A percentile compares a stretch with the other conserved stretches of the same genome.
Evolutionary conservation across 352 stramenopile species (phyloP).

Genomic region (Phytophthora citrophthora): DNA sequence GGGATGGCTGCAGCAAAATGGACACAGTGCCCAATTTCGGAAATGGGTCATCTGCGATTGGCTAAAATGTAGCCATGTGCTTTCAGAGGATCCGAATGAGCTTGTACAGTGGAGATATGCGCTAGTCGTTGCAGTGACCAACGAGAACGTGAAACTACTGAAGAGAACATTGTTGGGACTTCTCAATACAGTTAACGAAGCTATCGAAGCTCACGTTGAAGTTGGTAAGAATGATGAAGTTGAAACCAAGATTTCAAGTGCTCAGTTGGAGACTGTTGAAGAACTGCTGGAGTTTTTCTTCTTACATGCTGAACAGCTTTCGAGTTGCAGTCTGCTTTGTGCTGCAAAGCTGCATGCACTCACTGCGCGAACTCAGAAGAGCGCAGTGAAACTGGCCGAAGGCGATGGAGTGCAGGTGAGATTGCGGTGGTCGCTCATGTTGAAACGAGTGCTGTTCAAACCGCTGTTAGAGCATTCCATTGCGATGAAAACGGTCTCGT

Average conservation of each 20-base stretch:
- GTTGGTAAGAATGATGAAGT: background rate
- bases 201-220: conserved; percentile 3
- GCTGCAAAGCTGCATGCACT: conserved; percentile 51
- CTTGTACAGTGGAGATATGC: conserved; percentile 44
- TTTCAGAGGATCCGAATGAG: conserved; percentile 2
- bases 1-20: conserved; percentile 35
- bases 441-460: conserved; percentile 55
- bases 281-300: conserved; percentile 57
- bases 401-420: conserved; percentile 38
- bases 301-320: conserved; percentile 37
- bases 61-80: conserved; percentile 32
- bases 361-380: conserved; percentile 15
- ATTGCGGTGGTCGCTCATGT: conserved; percentile 45
- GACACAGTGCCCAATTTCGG: conserved; percentile 32
- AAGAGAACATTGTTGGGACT: conserved; percentile 33
- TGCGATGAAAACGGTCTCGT: conserved; percentile 34
- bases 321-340: conserved; percentile 44
- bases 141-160: conserved; percentile 36
- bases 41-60: conserved; percentile 45
- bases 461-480: conserved; percentile 38
- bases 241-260: background rate
- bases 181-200: conserved; percentile 27
- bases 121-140: conserved; percentile 38
- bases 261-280: conserved; percentile 17
- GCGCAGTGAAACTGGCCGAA: conserved; percentile 15